Evolutionary conservation across 2,329 filamentous ascomycete genomes (phyloP), one percentile per base, ranked within the genome.

Genomic region (Fusarium nurragi): DNA sequence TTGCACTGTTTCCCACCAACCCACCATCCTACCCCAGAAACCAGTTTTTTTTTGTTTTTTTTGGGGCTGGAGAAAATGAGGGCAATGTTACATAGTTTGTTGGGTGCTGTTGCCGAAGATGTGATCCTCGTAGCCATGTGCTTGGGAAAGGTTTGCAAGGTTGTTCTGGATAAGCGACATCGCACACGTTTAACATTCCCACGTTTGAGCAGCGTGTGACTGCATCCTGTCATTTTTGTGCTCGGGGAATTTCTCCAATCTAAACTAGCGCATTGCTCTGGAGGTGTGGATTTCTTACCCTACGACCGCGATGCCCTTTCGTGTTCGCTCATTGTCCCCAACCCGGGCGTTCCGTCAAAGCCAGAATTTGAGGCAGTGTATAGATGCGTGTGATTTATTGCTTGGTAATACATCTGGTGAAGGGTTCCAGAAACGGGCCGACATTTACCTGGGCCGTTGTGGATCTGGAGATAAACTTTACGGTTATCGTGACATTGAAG

Each of bases 31-130:
- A 14, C 48, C 26, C 19, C 13, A 6, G 32, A 61, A 61, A 61
- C 48, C 37, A 55, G 56, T 51, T 59, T 60, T 60, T 13, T 50
- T 34, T n/a, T n/a, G n/a, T n/a, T n/a, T n/a, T n/a, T n/a, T n/a
- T n/a, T n/a, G n/a, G n/a, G n/a, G n/a, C n/a, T n/a, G n/a, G n/a
- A n/a, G n/a, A n/a, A n/a, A n/a, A n/a, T n/a, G n/a, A n/a, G n/a
- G n/a, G n/a, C n/a, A n/a, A n/a, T n/a, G n/a, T n/a, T n/a, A n/a
- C n/a, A n/a, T n/a, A 10, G 34, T 28, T 14, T n/a, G n/a, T 36
- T 26, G n/a, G 11, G 9, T 14, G 8, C 8, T 36, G 18, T 14
- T 12, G n/a, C 5, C n/a, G 12, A 21, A 16, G 22, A 5, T 11
- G 19, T 22, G 18, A 21, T 14, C 1, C 11, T 28, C 6, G 4